A percentile compares a stretch with the other conserved stretches of the same genome.
Conservation (phyloP, 202 grass and related monocot genomes). For the Saccharum hybrid region DNA sequence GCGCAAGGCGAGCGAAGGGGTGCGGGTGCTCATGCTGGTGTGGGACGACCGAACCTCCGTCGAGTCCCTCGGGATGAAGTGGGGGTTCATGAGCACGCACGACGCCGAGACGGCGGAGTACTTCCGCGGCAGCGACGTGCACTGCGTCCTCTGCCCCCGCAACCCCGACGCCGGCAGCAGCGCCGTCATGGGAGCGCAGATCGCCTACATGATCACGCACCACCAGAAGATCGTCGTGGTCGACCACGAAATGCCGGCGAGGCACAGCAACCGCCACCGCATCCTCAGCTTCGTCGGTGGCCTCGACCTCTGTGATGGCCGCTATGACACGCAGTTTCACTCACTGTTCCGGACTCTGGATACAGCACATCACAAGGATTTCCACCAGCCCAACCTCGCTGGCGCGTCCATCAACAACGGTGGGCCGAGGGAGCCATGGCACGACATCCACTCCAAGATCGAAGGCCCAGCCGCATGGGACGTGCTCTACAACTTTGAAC, state of each 20-base stretch:
- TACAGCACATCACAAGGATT: constrained; percentile 75
- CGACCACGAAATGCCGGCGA: constrained; percentile 81
- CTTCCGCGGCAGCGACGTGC: constrained; percentile 66
- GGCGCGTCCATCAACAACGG: constrained; percentile 58
- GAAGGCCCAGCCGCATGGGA: constrained; percentile 93
- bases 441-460: constrained; percentile 81
- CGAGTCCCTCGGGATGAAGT: constrained; percentile 65
- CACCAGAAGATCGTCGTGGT: constrained; percentile 94
- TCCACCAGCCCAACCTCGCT: constrained; percentile 72
- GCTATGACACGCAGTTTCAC: constrained; percentile 89
- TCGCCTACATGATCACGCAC: constrained; percentile 76
- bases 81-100: constrained; percentile 82
- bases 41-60: constrained; percentile 96
- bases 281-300: constrained; percentile 91
- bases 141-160: constrained; percentile 86
- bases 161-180: constrained; percentile 87
- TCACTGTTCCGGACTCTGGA: constrained; percentile 88
- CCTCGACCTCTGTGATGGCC: constrained; percentile 87
- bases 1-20: constrained; percentile 88
- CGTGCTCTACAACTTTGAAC: constrained; percentile 91
- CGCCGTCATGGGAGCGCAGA: constrained; percentile 64
- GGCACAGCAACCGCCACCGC: constrained; percentile 45
- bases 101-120: constrained; percentile 76
- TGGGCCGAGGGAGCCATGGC: constrained; percentile 93
- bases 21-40: constrained; percentile 87